phyloP scores from a whole-genome alignment of 129 eudicot genomes.

The Sambucus nigra region DNA sequence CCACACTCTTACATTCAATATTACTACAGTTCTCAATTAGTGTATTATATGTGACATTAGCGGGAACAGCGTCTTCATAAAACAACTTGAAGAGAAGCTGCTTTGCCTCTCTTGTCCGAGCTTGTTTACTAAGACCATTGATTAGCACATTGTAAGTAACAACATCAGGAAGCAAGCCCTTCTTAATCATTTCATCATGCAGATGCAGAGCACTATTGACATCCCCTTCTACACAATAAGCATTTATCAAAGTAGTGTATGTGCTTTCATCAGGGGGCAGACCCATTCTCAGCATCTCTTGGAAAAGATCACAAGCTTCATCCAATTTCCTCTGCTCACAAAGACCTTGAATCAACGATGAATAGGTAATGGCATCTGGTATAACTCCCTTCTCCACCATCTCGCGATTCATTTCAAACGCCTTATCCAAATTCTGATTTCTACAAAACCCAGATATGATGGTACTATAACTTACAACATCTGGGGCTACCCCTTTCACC shows the following conservation, averaged over 20 bases:
- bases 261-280: conserved; percentile 76
- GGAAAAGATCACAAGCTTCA: conserved; percentile 69
- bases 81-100: conserved; percentile 66
- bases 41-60: conserved; percentile 61
- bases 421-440: conserved; percentile 44
- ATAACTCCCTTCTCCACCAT: conserved; percentile 56
- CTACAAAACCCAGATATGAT: conserved; percentile 63
- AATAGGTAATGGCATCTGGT: conserved; percentile 74
- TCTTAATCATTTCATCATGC: conserved; percentile 74
- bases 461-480: conserved; percentile 87
- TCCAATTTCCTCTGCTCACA: conserved; percentile 49
- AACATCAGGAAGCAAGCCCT: conserved; percentile 81
- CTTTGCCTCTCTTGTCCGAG: conserved; percentile 83
- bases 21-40: conserved; percentile 60
- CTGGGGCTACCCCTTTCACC: conserved; percentile 41
- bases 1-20: conserved; percentile 42
- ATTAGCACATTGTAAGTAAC: conserved; percentile 85
- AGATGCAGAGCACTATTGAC: conserved; percentile 44
- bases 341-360: conserved; percentile 80
- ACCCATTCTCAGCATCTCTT: conserved; percentile 59
- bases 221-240: conserved; percentile 72
- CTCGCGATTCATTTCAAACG: conserved; percentile 47
- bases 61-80: conserved; percentile 63
- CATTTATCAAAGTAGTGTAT: conserved; percentile 83
- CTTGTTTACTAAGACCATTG: conserved; percentile 86